Evolutionary conservation across 495 filamentous ascomycete genomes (phyloP), one percentile per base, ranked within the genome.

Genomic region (Staphylotrichum longicolle): DNA sequence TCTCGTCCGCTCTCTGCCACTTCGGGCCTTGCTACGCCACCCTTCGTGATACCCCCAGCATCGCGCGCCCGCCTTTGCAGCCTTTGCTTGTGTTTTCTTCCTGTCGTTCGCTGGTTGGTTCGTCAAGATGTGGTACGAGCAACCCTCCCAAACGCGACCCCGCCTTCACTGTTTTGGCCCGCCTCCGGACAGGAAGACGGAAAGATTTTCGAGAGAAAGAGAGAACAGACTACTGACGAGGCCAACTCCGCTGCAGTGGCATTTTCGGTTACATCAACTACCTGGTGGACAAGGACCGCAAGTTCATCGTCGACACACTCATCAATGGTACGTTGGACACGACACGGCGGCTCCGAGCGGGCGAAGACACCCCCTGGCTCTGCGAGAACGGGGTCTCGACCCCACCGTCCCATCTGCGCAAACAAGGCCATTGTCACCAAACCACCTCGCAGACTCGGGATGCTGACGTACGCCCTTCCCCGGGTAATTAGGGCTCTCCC

Each of bases 241-340:
- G 15, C 15, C 27, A 14, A 5, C 27, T 51, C 39, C 12, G 12
- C n/a, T 45, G 44, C 52, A 98, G 94, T 87, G 94, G 94, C 76
- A 98, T 98, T 75, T 97, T 97, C 80, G 94, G 94, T 65, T 98
- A 98, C 82, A 90, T 98, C 77, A 96, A 85, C 68, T 87, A 86
- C 77, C 77, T 91, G 71, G 91, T 97, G 68, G 94, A 98, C 81
- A 96, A 95, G 83, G 94, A 98, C 77, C 84, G 95, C 69, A 91
- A 88, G 73, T 91, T 86, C 80, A 94, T 98, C 73, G 83, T 98
- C 71, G 88, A 96, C 68, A 97, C 93, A 44, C 85, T 98, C 64
- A 90, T 98, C 74, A 96, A 96, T 82, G 94, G 94, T 90, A 75
- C 60, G 70, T 65, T 49, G 20, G 45, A 11, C 48, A 34, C 39